Percentiles rank a stretch among this genome's conserved stretches.
phyloP scores from a whole-genome alignment of 164 flowering plant genomes.

The Liquidambar formosana region DNA sequence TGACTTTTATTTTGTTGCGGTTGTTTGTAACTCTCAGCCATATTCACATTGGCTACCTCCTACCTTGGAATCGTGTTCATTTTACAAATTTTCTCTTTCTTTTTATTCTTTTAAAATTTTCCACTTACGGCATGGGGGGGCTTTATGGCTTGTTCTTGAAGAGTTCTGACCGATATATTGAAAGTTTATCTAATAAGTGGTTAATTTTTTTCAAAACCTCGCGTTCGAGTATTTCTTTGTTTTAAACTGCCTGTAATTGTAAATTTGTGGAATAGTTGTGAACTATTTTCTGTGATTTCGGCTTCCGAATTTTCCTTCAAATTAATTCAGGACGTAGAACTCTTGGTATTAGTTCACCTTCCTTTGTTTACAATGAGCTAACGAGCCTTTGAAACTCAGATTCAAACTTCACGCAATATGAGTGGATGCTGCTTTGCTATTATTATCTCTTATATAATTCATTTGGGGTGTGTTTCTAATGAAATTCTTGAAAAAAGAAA shows the following conservation, averaged over 20 bases:
- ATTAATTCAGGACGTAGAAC: too few relatives aligned
- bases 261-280: too few relatives aligned
- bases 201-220: not conserved
- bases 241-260: not conserved
- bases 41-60: slow-evolving; percentile 1
- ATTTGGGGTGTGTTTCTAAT: too few relatives aligned
- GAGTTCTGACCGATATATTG: not conserved
- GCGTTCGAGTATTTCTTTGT: not conserved
- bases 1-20: not conserved
- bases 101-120: not conserved
- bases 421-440: too few relatives aligned
- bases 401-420: too few relatives aligned
- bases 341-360: too few relatives aligned
- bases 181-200: not conserved
- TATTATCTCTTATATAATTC: too few relatives aligned
- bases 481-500: too few relatives aligned
- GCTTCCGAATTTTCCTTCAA: too few relatives aligned
- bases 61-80: slow-evolving; percentile 3
- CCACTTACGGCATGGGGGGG: not conserved
- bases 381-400: too few relatives aligned
- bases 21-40: slow-evolving; percentile 4
- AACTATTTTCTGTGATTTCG: too few relatives aligned
- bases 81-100: not conserved
- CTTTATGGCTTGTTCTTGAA: not conserved
- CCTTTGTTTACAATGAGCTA: too few relatives aligned